These are phyloP conservation scores for Xylaria cubensis DNA, from an alignment of 495 filamentous ascomycete genomes.

Conservation along the genomic window DNA sequence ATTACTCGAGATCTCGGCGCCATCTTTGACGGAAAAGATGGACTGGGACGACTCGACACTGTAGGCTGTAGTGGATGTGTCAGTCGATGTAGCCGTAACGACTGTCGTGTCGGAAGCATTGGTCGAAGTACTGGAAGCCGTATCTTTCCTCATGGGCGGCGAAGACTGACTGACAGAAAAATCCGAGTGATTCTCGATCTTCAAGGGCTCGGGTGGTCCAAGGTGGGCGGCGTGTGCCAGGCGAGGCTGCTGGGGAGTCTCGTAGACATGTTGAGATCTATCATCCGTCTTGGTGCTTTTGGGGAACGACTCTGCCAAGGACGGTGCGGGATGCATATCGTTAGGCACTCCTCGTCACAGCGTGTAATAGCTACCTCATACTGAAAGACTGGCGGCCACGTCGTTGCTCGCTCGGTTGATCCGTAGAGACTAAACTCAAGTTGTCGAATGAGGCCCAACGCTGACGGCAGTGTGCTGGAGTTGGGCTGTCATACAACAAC, in stretches of 20 bases:
- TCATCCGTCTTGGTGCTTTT: slow-evolving; percentile 50
- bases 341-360: slow-evolving; percentile 36
- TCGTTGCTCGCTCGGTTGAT: slow-evolving; percentile 25
- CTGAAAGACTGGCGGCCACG: slow-evolving; percentile 39
- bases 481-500: slow-evolving; percentile 31
- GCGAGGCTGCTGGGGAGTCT: slow-evolving; percentile 40
- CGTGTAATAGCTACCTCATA: slow-evolving; percentile 45
- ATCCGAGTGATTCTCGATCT: slow-evolving; percentile 41
- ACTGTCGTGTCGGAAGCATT: slow-evolving; percentile 44
- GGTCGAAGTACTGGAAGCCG: slow-evolving; percentile 55
- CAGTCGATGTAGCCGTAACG: slow-evolving; percentile 45
- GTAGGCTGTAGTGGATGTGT: slow-evolving; percentile 51
- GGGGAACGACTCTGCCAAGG: slow-evolving; percentile 52
- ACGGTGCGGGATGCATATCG: slow-evolving; percentile 54
- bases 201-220: slow-evolving; percentile 40
- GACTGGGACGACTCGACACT: slow-evolving; percentile 53
- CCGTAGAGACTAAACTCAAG: slow-evolving; percentile 25
- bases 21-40: slow-evolving; percentile 58
- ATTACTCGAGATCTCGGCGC: slow-evolving; percentile 50
- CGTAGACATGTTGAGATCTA: slow-evolving; percentile 43
- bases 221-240: slow-evolving; percentile 38
- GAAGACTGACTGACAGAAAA: slow-evolving; percentile 45
- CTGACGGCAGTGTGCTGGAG: slow-evolving; percentile 25
- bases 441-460: slow-evolving; percentile 31
- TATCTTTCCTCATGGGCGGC: slow-evolving; percentile 55